Evolutionary conservation across 2,329 filamentous ascomycete species (phyloP).

Genomic region (Botrytis squamosa): DNA sequence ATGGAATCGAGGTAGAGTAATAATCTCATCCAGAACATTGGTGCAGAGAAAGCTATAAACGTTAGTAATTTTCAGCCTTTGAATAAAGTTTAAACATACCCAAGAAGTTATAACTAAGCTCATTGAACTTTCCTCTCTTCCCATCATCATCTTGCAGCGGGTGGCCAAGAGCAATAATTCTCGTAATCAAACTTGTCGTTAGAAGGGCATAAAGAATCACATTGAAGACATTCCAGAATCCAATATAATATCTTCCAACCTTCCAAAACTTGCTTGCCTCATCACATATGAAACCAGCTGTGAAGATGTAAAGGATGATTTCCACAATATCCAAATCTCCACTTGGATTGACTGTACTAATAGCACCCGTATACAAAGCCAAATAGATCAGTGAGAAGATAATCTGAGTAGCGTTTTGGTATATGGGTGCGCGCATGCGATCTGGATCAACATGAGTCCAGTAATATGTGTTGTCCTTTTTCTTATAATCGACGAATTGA

Average conservation of each 20-base stretch:
- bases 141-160: conserved; percentile 45
- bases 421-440: conserved; percentile 86
- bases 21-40: conserved; percentile 95
- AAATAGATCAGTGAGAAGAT: conserved; percentile 82
- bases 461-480: conserved; percentile 76
- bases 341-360: conserved; percentile 87
- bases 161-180: conserved; percentile 74
- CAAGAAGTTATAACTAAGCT: conserved; percentile 88
- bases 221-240: conserved; percentile 98
- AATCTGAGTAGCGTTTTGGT: conserved; percentile 89
- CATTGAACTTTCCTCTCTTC: conserved; percentile 64
- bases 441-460: conserved; percentile 87
- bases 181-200: conserved; percentile 72
- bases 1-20: conserved; percentile 90
- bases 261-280: conserved; percentile 91
- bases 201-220: conserved; percentile 76
- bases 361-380: conserved; percentile 80
- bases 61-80: conserved; percentile 22
- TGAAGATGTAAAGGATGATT: conserved; percentile 84
- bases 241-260: conserved; percentile 83
- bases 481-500: conserved; percentile 84
- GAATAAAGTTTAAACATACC: conserved; percentile 25
- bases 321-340: conserved; percentile 86
- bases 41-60: conserved; percentile 71
- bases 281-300: conserved; percentile 84